Percentiles rank a stretch among this genome's conserved stretches.
phyloP scores from a whole-genome alignment of 192 early-diverging fungal genomes.

The Umbelopsis sp. region DNA sequence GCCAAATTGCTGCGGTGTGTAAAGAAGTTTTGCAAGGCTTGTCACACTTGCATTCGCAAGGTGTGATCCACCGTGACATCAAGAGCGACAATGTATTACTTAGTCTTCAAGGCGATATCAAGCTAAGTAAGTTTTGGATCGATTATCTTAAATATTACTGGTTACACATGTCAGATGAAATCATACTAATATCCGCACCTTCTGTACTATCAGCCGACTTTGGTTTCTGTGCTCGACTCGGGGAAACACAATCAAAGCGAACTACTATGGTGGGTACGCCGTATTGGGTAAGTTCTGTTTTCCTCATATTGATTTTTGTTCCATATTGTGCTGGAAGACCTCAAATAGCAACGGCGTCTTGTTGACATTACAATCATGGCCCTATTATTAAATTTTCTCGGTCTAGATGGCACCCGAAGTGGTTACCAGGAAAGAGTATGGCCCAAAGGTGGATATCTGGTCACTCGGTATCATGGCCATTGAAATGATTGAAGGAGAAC shows the following conservation, averaged over 20 bases:
- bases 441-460: conserved; percentile 76
- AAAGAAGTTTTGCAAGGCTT: conserved; percentile 73
- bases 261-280: conserved; percentile 82
- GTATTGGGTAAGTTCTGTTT: conserved; percentile 63
- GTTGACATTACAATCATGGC: too few relatives aligned
- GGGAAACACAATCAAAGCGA: conserved; percentile 71
- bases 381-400: too few relatives aligned
- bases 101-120: conserved; percentile 72
- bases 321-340: background rate
- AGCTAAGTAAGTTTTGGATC: conserved; percentile 52
- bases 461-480: conserved; percentile 79
- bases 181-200: background rate
- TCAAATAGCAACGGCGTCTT: background rate
- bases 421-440: conserved; percentile 80
- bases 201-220: conserved; percentile 62
- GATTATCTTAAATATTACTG: background rate
- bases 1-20: conserved; percentile 86
- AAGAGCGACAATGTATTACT: conserved; percentile 82
- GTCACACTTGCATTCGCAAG: conserved; percentile 66
- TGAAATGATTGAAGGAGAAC: conserved; percentile 80
- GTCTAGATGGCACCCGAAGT: conserved; percentile 84
- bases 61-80: conserved; percentile 84
- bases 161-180: background rate
- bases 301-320: background rate
- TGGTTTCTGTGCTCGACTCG: conserved; percentile 86